Conservation (phyloP, 768 basidiomycete species). For the Lactarius hatsudake region DNA sequence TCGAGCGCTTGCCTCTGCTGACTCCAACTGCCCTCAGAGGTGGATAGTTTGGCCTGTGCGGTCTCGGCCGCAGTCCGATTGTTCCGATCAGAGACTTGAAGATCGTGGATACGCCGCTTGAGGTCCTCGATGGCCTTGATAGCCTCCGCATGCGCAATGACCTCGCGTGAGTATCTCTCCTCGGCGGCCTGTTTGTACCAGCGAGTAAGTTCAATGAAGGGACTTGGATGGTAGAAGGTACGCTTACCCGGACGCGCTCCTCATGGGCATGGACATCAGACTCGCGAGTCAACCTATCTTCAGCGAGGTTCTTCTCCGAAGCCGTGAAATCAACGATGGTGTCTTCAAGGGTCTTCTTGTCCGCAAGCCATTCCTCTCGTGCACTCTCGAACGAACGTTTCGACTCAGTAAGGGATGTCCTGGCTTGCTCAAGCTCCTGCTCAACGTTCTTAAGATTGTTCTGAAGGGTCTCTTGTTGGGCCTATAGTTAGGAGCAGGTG, state of each 20-base stretch:
- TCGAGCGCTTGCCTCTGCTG: slow-evolving; percentile 74
- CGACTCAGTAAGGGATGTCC: slow-evolving; percentile 51
- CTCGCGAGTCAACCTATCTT: slow-evolving; percentile 59
- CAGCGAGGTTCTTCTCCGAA: slow-evolving; percentile 66
- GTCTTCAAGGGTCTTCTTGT: slow-evolving; percentile 80
- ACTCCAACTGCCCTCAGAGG: slow-evolving; percentile 78
- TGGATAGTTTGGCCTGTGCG: slow-evolving; percentile 64
- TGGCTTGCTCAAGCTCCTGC: slow-evolving; percentile 50
- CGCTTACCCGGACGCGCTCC: slow-evolving; percentile 61
- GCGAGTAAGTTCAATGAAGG: slow-evolving; percentile 6
- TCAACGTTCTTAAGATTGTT: slow-evolving; percentile 56
- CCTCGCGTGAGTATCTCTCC: slow-evolving; percentile 74
- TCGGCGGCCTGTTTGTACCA: slow-evolving; percentile 56
- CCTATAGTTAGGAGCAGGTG: slow-evolving; percentile 39
- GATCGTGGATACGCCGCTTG: slow-evolving; percentile 56
- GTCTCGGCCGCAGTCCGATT: slow-evolving; percentile 63
- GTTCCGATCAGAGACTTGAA: slow-evolving; percentile 56
- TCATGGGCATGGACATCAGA: slow-evolving; percentile 64
- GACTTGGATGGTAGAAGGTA: neutral
- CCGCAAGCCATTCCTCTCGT: slow-evolving; percentile 65
- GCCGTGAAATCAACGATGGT: slow-evolving; percentile 78
- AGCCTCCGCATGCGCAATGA: slow-evolving; percentile 82
- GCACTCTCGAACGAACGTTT: slow-evolving; percentile 68
- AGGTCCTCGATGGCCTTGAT: slow-evolving; percentile 68
- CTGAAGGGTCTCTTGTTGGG: slow-evolving; percentile 60